Conservation (phyloP, 768 basidiomycete species). For the Russula sp. region DNA sequence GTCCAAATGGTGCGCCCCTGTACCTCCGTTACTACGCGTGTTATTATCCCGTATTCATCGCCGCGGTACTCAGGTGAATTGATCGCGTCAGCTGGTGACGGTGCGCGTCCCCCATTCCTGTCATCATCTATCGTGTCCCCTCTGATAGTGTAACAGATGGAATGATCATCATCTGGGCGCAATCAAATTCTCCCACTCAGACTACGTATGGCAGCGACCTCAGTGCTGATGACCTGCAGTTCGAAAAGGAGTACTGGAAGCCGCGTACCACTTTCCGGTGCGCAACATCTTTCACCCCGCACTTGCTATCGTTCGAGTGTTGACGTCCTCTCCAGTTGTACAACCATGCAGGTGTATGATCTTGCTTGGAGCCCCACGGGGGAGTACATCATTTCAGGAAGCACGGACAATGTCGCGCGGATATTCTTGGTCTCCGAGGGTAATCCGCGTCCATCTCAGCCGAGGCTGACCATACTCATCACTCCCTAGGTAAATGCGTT, state of each 20-base stretch:
- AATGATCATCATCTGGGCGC: conserved; percentile 95
- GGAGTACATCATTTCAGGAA: conserved; percentile 91
- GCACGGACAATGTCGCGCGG: conserved; percentile 90
- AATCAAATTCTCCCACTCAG: conserved; percentile 61
- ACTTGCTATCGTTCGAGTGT: not conserved
- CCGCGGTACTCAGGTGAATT: conserved; percentile 53
- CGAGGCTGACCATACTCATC: conserved; percentile 6
- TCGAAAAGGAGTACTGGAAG: conserved; percentile 96
- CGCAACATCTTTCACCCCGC: conserved; percentile 23
- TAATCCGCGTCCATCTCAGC: conserved; percentile 7
- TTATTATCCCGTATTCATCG: conserved; percentile 3
- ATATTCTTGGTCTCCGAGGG: conserved; percentile 66
- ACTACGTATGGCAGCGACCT: conserved; percentile 79
- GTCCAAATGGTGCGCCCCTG: conserved; percentile 70
- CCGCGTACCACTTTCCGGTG: conserved; percentile 79
- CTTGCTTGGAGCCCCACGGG: conserved; percentile 96
- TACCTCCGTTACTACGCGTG: conserved; percentile 1
- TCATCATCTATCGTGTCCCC: not conserved
- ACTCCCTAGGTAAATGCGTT: conserved; percentile 65
- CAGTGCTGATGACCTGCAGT: conserved; percentile 67
- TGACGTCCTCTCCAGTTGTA: conserved; percentile 47
- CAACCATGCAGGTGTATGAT: conserved; percentile 95
- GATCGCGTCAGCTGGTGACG: conserved; percentile 96
- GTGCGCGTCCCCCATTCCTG: conserved; percentile 38
- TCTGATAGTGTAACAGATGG: conserved; percentile 54